These are phyloP conservation scores for Akanthomyces lecanii DNA, from an alignment of 2,329 filamentous ascomycete genomes.

Conservation along the genomic window DNA sequence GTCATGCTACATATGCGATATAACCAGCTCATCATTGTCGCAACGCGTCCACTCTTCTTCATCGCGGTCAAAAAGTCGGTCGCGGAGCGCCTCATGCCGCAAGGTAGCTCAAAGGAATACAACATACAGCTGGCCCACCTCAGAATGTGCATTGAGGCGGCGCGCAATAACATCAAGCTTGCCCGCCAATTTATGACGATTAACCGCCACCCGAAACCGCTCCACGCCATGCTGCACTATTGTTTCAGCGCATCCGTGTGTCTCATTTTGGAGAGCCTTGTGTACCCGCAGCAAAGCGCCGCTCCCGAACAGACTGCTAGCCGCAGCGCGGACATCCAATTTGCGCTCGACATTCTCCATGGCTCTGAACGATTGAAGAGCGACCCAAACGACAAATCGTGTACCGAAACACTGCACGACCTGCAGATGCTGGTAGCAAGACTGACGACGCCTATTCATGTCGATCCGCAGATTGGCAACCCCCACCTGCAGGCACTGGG, in stretches of 20 bases:
- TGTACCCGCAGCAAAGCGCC: constrained; percentile 30
- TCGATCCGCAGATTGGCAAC: constrained; percentile 22
- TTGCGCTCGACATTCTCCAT: constrained; percentile 40
- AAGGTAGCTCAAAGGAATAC: constrained; percentile 22
- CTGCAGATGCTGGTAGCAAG: constrained; percentile 34
- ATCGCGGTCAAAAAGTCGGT: constrained; percentile 44
- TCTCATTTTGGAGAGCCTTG: constrained; percentile 42
- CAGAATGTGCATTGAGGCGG: constrained; percentile 24
- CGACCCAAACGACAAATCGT: constrained; percentile 37
- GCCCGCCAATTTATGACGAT: constrained; percentile 37
- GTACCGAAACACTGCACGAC: constrained; percentile 36
- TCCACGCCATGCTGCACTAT: constrained; percentile 43
- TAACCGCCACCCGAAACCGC: constrained; percentile 36
- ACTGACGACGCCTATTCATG: constrained; percentile 26
- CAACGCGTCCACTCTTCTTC: constrained; percentile 45
- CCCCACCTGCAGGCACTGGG: constrained; percentile 19
- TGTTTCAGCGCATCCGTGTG: constrained; percentile 49
- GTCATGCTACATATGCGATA: constrained; percentile 47
- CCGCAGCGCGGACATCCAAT: constrained; percentile 33
- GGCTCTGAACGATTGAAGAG: constrained; percentile 33
- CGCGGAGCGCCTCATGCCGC: constrained; percentile 35
- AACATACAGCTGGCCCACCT: constrained; percentile 21
- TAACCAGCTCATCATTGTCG: constrained; percentile 47
- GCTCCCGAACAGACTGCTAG: constrained; percentile 20
- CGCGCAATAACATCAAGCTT: constrained; percentile 42